A percentile compares a stretch with the other conserved stretches of the same genome.
Evolutionary conservation across 2,329 filamentous ascomycete species (phyloP).

Genomic region (Fusarium sororula): DNA sequence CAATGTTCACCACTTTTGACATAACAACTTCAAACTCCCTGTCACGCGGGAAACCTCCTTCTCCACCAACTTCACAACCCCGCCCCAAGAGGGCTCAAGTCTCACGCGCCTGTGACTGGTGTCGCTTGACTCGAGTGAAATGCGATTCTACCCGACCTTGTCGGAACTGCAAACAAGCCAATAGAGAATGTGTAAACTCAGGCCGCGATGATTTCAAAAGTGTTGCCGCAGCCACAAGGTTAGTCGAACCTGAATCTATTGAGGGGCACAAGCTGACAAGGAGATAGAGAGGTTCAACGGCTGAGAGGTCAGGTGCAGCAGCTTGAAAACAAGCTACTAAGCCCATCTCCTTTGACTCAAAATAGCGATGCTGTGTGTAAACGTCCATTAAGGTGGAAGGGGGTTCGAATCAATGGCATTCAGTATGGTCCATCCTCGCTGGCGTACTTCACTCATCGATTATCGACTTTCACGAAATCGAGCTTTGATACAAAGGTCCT

Average conservation of each 20-base stretch:
- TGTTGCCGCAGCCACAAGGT: conserved; percentile 39
- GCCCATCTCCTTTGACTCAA: background rate
- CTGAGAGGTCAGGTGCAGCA: conserved; percentile 34
- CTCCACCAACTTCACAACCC: conserved; percentile 30
- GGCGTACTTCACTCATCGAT: conserved; percentile 33
- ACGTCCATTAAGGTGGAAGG: conserved; percentile 14
- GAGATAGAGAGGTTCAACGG: conserved; percentile 36
- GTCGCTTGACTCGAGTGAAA: conserved; percentile 43
- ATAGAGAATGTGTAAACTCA: conserved; percentile 36
- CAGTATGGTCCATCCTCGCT: conserved; percentile 40
- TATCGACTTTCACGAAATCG: conserved; percentile 27
- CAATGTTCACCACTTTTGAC: conserved; percentile 41
- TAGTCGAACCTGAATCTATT: background rate
- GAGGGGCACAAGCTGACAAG: background rate
- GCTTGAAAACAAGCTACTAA: conserved; percentile 28
- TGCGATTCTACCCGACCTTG: conserved; percentile 44
- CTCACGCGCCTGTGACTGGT: conserved; percentile 45
- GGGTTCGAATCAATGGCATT: background rate
- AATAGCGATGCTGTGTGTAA: background rate
- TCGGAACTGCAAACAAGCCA: conserved; percentile 39
- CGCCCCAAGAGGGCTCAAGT: conserved; percentile 44
- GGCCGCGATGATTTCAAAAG: conserved; percentile 41
- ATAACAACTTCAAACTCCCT: conserved; percentile 27
- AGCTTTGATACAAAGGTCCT: background rate
- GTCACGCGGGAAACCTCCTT: conserved; percentile 20